Evolutionary conservation across 768 basidiomycete genomes (phyloP).

Genomic region (Boletus fagicola): DNA sequence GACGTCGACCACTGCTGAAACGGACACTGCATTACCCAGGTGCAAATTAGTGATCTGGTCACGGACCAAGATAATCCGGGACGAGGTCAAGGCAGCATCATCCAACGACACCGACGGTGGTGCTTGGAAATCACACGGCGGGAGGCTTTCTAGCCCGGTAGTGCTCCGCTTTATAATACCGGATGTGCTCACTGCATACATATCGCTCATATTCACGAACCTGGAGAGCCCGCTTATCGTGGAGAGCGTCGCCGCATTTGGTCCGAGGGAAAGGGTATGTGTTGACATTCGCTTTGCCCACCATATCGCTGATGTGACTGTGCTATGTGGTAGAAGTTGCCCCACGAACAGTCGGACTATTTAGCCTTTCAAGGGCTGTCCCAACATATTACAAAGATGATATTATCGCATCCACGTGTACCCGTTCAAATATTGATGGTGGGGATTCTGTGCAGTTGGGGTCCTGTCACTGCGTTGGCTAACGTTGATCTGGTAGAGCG

Average conservation of each 20-base stretch:
- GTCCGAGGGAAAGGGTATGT: constrained; percentile 65
- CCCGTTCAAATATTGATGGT: constrained; percentile 56
- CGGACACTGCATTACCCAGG: constrained; percentile 3
- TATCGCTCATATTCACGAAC: constrained; percentile 45
- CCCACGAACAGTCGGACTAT: constrained; percentile 69
- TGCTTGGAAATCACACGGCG: constrained; percentile 7
- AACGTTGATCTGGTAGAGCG: constrained; percentile 34
- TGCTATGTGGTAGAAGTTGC: constrained; percentile 47
- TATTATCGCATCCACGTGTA: constrained; percentile 53
- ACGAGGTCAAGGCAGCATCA: constrained; percentile 7
- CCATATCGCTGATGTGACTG: constrained; percentile 1
- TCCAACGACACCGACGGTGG: background rate
- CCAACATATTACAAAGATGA: constrained; percentile 61
- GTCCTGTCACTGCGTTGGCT: background rate
- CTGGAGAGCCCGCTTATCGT: constrained; percentile 43
- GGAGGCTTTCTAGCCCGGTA: constrained; percentile 26
- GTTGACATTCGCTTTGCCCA: background rate
- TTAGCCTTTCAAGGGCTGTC: constrained; percentile 62
- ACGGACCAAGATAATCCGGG: constrained; percentile 22
- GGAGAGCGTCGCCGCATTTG: constrained; percentile 68
- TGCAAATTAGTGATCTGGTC: constrained; percentile 58
- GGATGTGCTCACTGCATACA: constrained; percentile 66
- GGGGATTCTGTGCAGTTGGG: background rate
- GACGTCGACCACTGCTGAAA: background rate
- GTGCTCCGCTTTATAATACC: constrained; percentile 58